Percentiles rank a stretch among this genome's conserved stretches.
These are phyloP conservation scores for Malbranchea zuffiana DNA, from an alignment of 2,329 filamentous ascomycete genomes.

Conservation along the genomic window DNA sequence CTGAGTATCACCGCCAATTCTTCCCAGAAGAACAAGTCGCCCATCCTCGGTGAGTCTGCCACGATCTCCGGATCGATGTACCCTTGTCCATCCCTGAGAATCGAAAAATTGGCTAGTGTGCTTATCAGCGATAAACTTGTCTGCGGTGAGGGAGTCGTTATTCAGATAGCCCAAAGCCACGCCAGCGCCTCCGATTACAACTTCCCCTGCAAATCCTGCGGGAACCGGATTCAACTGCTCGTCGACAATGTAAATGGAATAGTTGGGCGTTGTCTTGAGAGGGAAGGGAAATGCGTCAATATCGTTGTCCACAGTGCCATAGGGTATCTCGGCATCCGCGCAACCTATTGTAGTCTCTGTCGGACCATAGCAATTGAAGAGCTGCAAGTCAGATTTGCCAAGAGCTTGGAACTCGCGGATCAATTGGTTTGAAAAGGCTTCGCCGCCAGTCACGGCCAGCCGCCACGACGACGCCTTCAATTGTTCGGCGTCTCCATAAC, in stretches of 20 bases:
- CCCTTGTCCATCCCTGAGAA: conserved; percentile 8
- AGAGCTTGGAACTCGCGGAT: conserved; percentile 11
- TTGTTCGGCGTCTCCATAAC: conserved; percentile 14
- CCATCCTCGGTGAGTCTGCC: conserved; percentile 4
- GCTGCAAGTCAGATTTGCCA: conserved; percentile 10
- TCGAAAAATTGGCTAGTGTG: conserved; percentile 1
- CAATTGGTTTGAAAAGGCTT: conserved; percentile 11
- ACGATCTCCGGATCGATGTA: conserved; percentile 11
- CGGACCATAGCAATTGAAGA: conserved; percentile 18
- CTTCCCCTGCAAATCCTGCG: conserved; percentile 33
- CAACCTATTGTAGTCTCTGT: conserved; percentile 19
- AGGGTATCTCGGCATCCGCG: conserved; percentile 14
- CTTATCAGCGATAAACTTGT: conserved; percentile 16
- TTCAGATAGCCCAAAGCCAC: conserved; percentile 18
- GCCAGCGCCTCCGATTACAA: conserved; percentile 29
- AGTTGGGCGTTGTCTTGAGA: conserved; percentile 28
- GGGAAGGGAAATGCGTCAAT: conserved; percentile 9
- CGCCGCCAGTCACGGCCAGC: conserved; percentile 16
- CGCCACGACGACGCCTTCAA: conserved; percentile 12
- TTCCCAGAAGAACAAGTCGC: conserved; percentile 29
- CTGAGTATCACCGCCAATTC: conserved; percentile 44
- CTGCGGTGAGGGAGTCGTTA: conserved; percentile 12
- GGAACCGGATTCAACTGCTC: conserved; percentile 28
- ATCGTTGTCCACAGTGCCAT: conserved; percentile 18
- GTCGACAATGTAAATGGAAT: conserved; percentile 32